phyloP scores from a whole-genome alignment of 139 green algal species.

The Picochlorum sp. region DNA sequence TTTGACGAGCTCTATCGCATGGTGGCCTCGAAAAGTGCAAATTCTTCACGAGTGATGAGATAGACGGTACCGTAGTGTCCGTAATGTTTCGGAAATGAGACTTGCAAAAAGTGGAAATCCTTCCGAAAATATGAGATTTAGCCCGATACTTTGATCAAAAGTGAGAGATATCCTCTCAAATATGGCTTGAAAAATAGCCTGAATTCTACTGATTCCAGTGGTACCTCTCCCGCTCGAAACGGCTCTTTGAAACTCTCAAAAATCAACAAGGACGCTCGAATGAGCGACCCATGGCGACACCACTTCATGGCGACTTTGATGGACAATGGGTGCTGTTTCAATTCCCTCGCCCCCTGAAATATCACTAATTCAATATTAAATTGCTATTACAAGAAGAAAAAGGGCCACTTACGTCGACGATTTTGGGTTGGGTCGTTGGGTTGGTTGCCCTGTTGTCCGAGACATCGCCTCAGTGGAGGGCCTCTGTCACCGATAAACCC shows the following conservation, averaged over 20 bases:
- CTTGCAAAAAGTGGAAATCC: too few relatives aligned
- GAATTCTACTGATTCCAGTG: slow-evolving; percentile 1
- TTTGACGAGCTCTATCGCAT: too few relatives aligned
- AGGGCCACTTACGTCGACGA: neutral
- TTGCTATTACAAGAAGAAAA: slow-evolving; percentile 1
- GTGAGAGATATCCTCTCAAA: neutral
- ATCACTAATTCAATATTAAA: neutral
- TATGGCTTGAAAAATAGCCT: neutral
- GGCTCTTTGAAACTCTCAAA: neutral
- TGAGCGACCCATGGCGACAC: neutral
- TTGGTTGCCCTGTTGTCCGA: neutral
- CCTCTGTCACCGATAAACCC: neutral
- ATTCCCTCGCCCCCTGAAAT: neutral
- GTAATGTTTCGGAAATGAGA: too few relatives aligned
- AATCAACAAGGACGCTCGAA: neutral
- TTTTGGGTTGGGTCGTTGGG: neutral
- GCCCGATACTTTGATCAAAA: slow-evolving; percentile 4
- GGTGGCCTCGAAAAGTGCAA: too few relatives aligned
- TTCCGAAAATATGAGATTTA: too few relatives aligned
- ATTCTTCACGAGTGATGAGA: too few relatives aligned
- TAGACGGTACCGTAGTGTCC: too few relatives aligned
- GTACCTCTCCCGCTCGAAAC: neutral
- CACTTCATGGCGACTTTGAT: neutral
- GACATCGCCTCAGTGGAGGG: neutral
- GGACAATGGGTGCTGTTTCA: neutral